Evolutionary conservation across 1,139 yeast species (phyloP), one percentile per base, ranked within the genome.

Genomic region (Zygosaccharomyces pseudobailii): DNA sequence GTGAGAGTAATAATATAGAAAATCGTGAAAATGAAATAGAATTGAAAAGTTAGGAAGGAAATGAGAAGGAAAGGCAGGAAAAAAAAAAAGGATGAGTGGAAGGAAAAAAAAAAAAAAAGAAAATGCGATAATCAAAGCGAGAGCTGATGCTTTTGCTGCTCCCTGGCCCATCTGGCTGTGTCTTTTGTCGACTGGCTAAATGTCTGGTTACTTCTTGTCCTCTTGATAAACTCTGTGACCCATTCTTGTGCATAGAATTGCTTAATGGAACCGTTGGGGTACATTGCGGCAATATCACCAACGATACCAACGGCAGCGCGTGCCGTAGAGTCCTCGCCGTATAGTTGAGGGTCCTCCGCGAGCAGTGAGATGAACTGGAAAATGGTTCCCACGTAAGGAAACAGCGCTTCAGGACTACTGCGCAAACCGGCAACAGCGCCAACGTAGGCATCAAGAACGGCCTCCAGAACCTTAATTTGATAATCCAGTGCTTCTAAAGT

Each of bases 151-250:
- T 68, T 69, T 53, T 71, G 73, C 53, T 70, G 96, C 59, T 87
- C 96, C 58, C 95, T 80, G 9, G 97, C 97, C 97, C 97, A 92
- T 70, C 90, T 80, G 13, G 97, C 97, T 24, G 96, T 87, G 61
- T 86, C 94, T 64, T 79, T 81, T 8, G 97, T 88, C 48, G 76
- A 72, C 54, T 77, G 78, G 40, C 80, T 74, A 62, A 83, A 87
- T 33, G 72, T 59, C 50, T 76, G 75, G 63, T 82, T 84, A 42
- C 78, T 63, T 65, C 90, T 78, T 17, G 95, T 87, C 61, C 76
- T 78, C 66, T 81, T 84, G 65, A 90, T 84, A 60, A 87, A 78
- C 23, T 82, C 84, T 7, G 84, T 73, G 33, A 90, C 80, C 96
- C 96, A 88, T 3, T 74, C 79, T 70, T 83, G 87, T 27, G 70